Evolutionary conservation across 1,139 yeast species (phyloP), one percentile per base, ranked within the genome.

Genomic region (Scheffersomyces stambukii): DNA sequence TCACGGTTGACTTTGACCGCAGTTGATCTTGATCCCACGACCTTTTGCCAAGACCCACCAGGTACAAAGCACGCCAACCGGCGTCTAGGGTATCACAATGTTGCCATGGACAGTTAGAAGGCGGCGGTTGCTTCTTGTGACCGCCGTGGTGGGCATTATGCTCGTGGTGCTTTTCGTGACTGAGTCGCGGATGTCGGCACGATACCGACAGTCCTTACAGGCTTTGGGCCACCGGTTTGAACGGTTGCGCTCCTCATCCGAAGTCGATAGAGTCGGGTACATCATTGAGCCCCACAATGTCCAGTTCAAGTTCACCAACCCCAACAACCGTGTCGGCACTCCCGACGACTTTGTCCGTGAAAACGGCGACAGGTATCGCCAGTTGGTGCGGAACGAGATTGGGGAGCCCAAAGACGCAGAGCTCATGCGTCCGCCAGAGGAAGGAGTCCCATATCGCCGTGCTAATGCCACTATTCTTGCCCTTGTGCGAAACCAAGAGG

Each of bases 391-490:
- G 4, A 34, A 46, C 23, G 47, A 50, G 24, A 65, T 77, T 17
- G 33, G 39, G 12, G 77, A 70, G 41, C 84, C 84, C 1, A 64
- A 69, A 38, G 77, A 70, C 35, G 46, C 64, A 8, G 50, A 50
- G n/a, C 24, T 44, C 1, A 48, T 64, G n/a, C 50, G 70, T 20
- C 63, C 73, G 2, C 68, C 69, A 6, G 8, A 6, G 6, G 8
- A 16, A 8, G 18, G 18, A 6, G 19, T 9, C 10, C 43, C 42
- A 4, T 77, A 73, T 38, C 42, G 59, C 17, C 51, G 60, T 12
- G 89, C 82, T 10, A 81, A 76, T 44, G 95, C 95, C 2, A 81
- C 95, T 0, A 67, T 85, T 25, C 50, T 82, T 13, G 75, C 88
- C 2, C 57, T 85, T 33, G 94, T 81, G 8, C 60, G 88, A 33